A percentile compares a stretch with the other conserved stretches of the same genome.
Conservation (phyloP, 2,329 filamentous ascomycete species). For the Gaeumannomyces tritici region DNA sequence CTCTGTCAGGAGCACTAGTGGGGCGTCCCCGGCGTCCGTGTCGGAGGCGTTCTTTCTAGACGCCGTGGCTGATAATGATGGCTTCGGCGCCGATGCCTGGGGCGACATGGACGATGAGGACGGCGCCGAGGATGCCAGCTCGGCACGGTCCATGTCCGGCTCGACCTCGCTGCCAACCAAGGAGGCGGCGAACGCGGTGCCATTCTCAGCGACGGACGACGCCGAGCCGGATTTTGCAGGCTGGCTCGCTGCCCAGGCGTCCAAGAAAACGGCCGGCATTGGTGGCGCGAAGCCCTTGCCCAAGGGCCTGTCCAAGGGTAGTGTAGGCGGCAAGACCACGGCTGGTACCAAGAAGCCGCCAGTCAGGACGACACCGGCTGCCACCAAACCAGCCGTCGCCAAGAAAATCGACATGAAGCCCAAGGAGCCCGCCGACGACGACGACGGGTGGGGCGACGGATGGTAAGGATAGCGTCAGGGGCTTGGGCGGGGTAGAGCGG, state of each 20-base stretch:
- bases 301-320: constrained; percentile 67
- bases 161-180: constrained; percentile 25
- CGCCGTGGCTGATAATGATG: constrained; percentile 47
- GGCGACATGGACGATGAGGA: constrained; percentile 54
- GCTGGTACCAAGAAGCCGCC: constrained; percentile 26
- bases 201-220: constrained; percentile 60
- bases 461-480: constrained; percentile 32
- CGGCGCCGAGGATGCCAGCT: constrained; percentile 22
- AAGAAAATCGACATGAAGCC: constrained; percentile 66
- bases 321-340: constrained; percentile 24
- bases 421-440: constrained; percentile 45
- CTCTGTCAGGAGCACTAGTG: constrained; percentile 18
- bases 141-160: constrained; percentile 1
- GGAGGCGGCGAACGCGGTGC: constrained; percentile 24
- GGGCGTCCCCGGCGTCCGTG: constrained; percentile 29
- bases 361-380: constrained; percentile 6
- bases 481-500: background rate
- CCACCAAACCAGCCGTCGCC: constrained; percentile 31
- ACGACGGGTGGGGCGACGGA: constrained; percentile 56
- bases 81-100: constrained; percentile 54
- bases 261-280: constrained; percentile 50
- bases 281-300: constrained; percentile 55
- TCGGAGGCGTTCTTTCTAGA: constrained; percentile 39
- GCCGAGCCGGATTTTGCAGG: constrained; percentile 92
- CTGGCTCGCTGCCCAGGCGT: constrained; percentile 81